Percentiles rank a stretch among this genome's conserved stretches.
Evolutionary conservation across 805 yeast genomes (phyloP).

Genomic region (Dipodascus albidus): DNA sequence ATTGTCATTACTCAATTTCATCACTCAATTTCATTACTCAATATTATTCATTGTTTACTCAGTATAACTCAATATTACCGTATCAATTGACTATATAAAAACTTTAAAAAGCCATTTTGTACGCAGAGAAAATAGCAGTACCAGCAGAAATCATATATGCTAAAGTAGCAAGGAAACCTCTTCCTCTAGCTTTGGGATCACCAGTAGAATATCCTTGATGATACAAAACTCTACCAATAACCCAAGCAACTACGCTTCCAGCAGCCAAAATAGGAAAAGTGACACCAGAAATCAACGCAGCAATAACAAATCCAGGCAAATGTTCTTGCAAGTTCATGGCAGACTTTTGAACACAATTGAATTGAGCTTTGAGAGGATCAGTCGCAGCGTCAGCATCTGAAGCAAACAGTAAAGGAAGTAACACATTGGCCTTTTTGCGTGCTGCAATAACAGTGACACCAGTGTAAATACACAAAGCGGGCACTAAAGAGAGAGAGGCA

Average conservation of each 20-base stretch:
- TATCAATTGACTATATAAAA: neutral
- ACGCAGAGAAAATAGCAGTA: neutral
- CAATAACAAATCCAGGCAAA: neutral
- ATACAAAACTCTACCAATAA: neutral
- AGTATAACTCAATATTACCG: neutral
- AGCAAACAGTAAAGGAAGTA: neutral
- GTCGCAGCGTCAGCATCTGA: neutral
- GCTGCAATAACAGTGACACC: neutral
- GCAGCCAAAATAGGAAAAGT: neutral
- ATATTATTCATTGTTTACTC: too few species aligned
- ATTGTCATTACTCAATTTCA: too few species aligned
- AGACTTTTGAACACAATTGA: neutral
- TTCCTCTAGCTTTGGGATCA: neutral
- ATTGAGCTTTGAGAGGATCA: neutral
- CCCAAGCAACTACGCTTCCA: neutral
- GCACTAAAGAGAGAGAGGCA: neutral
- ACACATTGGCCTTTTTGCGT: neutral
- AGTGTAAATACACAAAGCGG: neutral
- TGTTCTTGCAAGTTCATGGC: constrained; percentile 1
- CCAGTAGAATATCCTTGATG: neutral
- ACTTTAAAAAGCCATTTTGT: neutral
- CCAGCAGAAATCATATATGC: neutral
- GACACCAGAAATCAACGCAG: neutral
- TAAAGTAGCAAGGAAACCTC: neutral
- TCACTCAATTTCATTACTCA: too few species aligned